phyloP scores from a whole-genome alignment of 148 eudicot genomes.

The Heliosperma pusillum region DNA sequence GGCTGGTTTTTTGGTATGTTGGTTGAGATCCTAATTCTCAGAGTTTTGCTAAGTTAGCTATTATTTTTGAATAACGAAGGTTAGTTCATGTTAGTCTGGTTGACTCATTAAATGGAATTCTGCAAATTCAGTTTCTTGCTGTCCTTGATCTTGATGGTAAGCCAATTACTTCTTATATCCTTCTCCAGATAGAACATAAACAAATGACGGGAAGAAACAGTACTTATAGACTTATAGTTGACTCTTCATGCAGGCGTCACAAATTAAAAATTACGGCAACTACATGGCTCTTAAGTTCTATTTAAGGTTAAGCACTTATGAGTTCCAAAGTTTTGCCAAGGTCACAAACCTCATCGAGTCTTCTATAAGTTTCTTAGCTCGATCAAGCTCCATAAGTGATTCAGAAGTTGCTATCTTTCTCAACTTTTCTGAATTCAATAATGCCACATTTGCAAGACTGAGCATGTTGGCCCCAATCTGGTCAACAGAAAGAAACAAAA shows the following conservation, averaged over 20 bases:
- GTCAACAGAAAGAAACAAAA: slow-evolving; percentile 15
- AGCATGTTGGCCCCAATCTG: slow-evolving; percentile 81
- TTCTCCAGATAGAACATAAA: background rate
- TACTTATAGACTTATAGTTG: background rate
- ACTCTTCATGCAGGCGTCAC: background rate
- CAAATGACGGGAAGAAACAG: background rate
- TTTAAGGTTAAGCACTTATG: background rate
- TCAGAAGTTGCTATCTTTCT: slow-evolving; percentile 39
- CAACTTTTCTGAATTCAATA: slow-evolving; percentile 36
- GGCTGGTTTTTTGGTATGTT: too few relatives aligned
- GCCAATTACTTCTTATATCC: background rate
- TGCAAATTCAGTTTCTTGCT: background rate
- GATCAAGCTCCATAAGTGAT: slow-evolving; percentile 53
- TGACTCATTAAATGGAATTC: background rate
- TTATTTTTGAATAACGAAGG: background rate
- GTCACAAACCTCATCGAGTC: slow-evolving; percentile 61
- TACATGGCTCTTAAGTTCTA: background rate
- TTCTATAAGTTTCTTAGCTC: slow-evolving; percentile 47
- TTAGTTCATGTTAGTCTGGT: background rate
- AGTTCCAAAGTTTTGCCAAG: slow-evolving; percentile 3
- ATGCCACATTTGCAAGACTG: slow-evolving; percentile 59
- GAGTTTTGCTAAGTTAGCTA: too few relatives aligned
- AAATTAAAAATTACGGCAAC: slow-evolving; percentile 4
- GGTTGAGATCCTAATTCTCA: too few relatives aligned
- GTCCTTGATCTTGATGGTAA: background rate